Evolutionary conservation across 2,329 filamentous ascomycete genomes (phyloP), one percentile per base, ranked within the genome.

Genomic region (Colletotrichum liriopes): DNA sequence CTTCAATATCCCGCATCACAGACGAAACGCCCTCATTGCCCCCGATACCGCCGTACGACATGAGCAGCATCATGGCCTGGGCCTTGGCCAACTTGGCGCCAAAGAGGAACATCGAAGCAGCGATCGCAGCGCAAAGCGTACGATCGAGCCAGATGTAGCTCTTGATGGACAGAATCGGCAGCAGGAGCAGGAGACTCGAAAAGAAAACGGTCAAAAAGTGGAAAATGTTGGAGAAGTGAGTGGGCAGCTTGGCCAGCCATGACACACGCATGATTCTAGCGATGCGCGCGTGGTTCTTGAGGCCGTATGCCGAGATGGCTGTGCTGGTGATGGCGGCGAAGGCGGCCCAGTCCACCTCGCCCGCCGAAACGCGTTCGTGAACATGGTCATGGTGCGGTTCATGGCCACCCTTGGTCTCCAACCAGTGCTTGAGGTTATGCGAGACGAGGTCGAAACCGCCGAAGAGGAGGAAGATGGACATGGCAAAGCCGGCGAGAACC

Each of bases 381-480:
- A 81, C 82, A 75, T 93, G 91, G 4, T 87, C 85, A 77, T 93
- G 92, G 77, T 97, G 94, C 29, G 94, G 87, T 65, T 92, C 88
- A 78, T 97, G 94, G 20, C 87, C 87, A 18, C 92, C 91, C 26
- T 90, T 78, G 18, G 82, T 81, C 82, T 98, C 96, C 14, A 99
- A 89, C n/a, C 95, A 89, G 81, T 99, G 96, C 80, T 98, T 96
- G 20, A 98, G 86, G 72, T 94, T 96, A 81, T 99, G 96, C 51
- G 94, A 97, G 73, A 99, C 93, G 60, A 99, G 90, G 78, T 99
- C 96, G 78, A 98, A 93, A 26, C 96, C 96, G 86, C 98, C 98
- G 83, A 99, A 99, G n/a, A 98, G 90, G 16, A 99, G 89, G 73
- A 98, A 94, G 49, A 99, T 93, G 63, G 95, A 97, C 91, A 98